These are phyloP conservation scores for Zopfochytrium polystomum DNA, from an alignment of 371 early-diverging fungal species.

Conservation along the genomic window DNA sequence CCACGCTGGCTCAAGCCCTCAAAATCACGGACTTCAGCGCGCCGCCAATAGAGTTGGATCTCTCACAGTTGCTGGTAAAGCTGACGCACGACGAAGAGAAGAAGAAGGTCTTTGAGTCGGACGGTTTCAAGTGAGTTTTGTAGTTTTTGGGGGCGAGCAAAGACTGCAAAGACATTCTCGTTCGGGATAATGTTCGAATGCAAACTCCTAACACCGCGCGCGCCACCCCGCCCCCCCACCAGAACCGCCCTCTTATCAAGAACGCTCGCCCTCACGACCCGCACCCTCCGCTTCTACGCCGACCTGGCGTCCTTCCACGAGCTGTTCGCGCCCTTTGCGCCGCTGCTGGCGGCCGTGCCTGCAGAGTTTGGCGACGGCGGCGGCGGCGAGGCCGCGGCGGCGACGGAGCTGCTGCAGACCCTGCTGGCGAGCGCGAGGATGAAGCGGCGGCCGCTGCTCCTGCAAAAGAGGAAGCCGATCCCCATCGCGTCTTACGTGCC, in stretches of 20 bases:
- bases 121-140: slow-evolving; percentile 9
- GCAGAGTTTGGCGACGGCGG: too few species aligned
- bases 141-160: too few species aligned
- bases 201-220: too few species aligned
- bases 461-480: slow-evolving; percentile 83
- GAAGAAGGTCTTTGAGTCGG: slow-evolving; percentile 9
- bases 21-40: not conserved
- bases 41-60: not conserved
- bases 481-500: slow-evolving; percentile 87
- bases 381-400: too few species aligned
- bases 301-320: slow-evolving; percentile 39
- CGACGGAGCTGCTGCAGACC: slow-evolving; percentile 37
- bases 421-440: slow-evolving; percentile 27
- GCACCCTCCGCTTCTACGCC: too few species aligned
- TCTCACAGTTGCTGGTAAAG: not conserved
- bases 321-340: slow-evolving; percentile 36
- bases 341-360: slow-evolving; percentile 11
- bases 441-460: slow-evolving; percentile 60
- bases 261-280: too few species aligned
- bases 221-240: too few species aligned
- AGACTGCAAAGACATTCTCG: too few species aligned
- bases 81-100: not conserved
- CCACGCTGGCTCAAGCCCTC: too few species aligned
- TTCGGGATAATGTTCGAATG: too few species aligned
- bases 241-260: too few species aligned